Evolutionary conservation across 306 rosid genomes (phyloP).

Genomic region (Trifolium subterraneum): DNA sequence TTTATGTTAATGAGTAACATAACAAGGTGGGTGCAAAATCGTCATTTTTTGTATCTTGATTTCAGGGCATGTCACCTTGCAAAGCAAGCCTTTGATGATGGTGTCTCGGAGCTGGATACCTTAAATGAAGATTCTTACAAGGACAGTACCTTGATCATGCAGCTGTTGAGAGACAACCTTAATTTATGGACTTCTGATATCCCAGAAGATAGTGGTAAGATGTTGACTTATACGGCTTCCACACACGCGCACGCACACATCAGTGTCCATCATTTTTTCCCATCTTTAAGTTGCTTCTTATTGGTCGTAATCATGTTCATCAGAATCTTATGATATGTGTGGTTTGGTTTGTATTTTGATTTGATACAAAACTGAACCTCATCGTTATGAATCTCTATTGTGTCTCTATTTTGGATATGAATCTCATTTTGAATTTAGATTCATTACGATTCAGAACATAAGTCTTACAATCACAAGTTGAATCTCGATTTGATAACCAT

Average conservation of each 20-base stretch:
- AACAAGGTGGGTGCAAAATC: not conserved
- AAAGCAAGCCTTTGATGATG: conserved; percentile 78
- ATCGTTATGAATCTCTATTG: not conserved
- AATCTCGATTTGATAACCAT: not conserved
- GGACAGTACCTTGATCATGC: conserved; percentile 85
- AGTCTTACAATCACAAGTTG: not conserved
- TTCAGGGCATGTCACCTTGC: conserved; percentile 87
- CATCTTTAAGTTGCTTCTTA: not conserved
- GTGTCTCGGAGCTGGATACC: conserved; percentile 68
- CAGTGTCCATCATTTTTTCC: not conserved
- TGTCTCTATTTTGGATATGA: not conserved
- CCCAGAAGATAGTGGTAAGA: conserved; percentile 76
- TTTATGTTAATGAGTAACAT: not conserved
- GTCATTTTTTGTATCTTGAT: conserved; percentile 27
- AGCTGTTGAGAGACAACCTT: conserved; percentile 79
- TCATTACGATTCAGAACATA: too few species aligned
- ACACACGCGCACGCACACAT: not conserved
- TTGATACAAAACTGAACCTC: not conserved
- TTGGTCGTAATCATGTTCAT: not conserved
- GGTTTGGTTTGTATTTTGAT: not conserved
- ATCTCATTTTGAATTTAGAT: not conserved
- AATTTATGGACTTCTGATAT: conserved; percentile 75
- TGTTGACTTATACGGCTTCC: not conserved
- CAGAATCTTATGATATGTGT: not conserved
- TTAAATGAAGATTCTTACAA: conserved; percentile 77